Evolutionary conservation across 371 early-diverging fungal species (phyloP).

Genomic region (Catenaria anguillulae): DNA sequence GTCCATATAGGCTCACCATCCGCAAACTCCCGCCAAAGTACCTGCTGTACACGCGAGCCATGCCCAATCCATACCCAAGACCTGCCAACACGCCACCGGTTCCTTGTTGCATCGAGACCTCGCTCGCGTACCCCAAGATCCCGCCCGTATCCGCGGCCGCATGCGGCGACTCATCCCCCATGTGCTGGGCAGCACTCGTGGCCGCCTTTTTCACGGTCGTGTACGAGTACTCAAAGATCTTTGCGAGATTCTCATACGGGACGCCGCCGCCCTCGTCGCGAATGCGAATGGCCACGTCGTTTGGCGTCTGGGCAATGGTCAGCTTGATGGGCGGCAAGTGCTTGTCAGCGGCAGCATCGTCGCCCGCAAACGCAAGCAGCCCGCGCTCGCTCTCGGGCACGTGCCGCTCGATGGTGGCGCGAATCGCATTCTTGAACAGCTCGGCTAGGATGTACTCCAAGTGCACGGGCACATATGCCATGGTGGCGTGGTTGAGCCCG

Average conservation of each 20-base stretch:
- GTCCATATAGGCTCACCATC: slow-evolving; percentile 64
- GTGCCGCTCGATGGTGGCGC: slow-evolving; percentile 72
- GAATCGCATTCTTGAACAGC: slow-evolving; percentile 75
- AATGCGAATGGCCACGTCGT: slow-evolving; percentile 71
- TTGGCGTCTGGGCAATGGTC: slow-evolving; percentile 58
- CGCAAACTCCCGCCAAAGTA: slow-evolving; percentile 89
- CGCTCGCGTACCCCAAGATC: neutral
- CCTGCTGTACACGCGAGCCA: slow-evolving; percentile 80
- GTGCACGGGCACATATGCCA: slow-evolving; percentile 86
- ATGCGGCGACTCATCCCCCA: too few relatives aligned
- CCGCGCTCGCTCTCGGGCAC: slow-evolving; percentile 21
- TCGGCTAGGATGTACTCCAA: slow-evolving; percentile 89
- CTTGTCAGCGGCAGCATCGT: slow-evolving; percentile 9
- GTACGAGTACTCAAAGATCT: slow-evolving; percentile 82
- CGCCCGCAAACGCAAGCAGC: slow-evolving; percentile 24
- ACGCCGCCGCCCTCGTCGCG: slow-evolving; percentile 92
- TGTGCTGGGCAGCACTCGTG: too few relatives aligned
- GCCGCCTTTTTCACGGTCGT: slow-evolving; percentile 70
- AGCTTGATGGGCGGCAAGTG: slow-evolving; percentile 60
- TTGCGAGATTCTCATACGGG: slow-evolving; percentile 48
- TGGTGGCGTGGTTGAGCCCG: slow-evolving; percentile 56
- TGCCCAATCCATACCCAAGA: slow-evolving; percentile 64
- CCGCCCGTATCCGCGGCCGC: too few relatives aligned
- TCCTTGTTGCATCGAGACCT: slow-evolving; percentile 51
- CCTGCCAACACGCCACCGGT: slow-evolving; percentile 69